Base-by-base conservation (phyloP, 2,329 filamentous ascomycete genomes). In the Ciborinia camelliae region DNA sequence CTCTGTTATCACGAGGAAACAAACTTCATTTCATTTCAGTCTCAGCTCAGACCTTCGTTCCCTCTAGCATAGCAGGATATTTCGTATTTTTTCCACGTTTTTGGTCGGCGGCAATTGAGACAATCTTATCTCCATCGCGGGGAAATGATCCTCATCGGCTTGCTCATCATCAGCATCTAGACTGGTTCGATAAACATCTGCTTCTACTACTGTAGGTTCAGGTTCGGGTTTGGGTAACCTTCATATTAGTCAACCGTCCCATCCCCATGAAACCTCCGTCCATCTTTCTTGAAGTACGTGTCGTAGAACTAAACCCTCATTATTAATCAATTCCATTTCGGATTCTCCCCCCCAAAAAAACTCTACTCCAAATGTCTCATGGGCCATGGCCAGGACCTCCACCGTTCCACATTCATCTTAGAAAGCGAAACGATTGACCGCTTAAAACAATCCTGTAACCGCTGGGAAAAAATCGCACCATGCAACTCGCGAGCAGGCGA, bases 81-180 rank as follows among this genome's bases (percentile, higher is more conserved):
- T n/a, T 32, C 28, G 6, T 43, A 6, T 32, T 37, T 12, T 9
- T 43, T 30, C 39, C 39, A 58, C 28, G 51, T 30, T 63, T 37
- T 59, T 35, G 23, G 51, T 63, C 51, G 30, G 39, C 61, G 50
- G 30, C 61, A 63, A 63, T 52, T 57, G 52, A 57, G 51, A 59
- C 20, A 57, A 63, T 47, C 39, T 58, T 28, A 62, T 62, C 37
- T 30, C 26, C 39, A 45, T 48, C 30, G 61, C 51, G 61, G 61
- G 51, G 61, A 63, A 50, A 57, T 48, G 41, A 63, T 50, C 35
- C 53, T 63, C 55, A 23, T 47, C 14, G 35, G 41, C 41, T 47
- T 58, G 20, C 41, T 47, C 12, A 58, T 14, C n/a, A 5, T 47
- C 23, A 63, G n/a, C 61, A 37, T 57, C 51, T 57, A 48, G 37